phyloP scores from a whole-genome alignment of 352 stramenopile species.

The Peronospora destructor region DNA sequence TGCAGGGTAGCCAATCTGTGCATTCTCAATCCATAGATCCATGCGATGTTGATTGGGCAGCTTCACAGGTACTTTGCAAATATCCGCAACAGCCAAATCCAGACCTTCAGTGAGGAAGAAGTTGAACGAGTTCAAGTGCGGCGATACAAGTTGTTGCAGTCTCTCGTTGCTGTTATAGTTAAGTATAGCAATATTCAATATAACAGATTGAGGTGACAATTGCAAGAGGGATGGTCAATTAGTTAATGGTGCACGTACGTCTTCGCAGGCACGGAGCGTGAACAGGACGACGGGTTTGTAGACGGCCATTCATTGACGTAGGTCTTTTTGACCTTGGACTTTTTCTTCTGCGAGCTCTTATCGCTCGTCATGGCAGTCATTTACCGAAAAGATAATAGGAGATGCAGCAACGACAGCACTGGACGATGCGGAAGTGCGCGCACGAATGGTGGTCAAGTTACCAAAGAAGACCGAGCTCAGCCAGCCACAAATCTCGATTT shows the following conservation, averaged over 20 bases:
- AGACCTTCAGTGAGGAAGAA: constrained; percentile 96
- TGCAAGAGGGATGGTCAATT: constrained; percentile 16
- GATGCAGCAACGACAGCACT: constrained; percentile 1
- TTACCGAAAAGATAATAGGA: background rate
- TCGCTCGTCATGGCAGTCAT: constrained; percentile 32
- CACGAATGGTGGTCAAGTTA: constrained; percentile 23
- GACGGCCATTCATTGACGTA: constrained; percentile 60
- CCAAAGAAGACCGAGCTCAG: constrained; percentile 26
- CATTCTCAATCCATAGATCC: constrained; percentile 90
- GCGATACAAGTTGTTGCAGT: constrained; percentile 87
- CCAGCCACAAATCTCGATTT: constrained; percentile 31
- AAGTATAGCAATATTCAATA: constrained; percentile 12
- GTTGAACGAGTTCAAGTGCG: constrained; percentile 98
- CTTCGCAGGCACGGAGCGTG: constrained; percentile 61
- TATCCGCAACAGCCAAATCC: constrained; percentile 86
- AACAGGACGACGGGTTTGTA: constrained; percentile 74
- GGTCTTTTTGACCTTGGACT: constrained; percentile 34
- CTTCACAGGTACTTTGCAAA: constrained; percentile 87
- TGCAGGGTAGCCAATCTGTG: constrained; percentile 89
- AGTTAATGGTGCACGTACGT: constrained; percentile 35
- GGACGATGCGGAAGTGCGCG: constrained; percentile 24
- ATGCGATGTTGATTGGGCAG: constrained; percentile 82
- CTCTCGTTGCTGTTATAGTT: constrained; percentile 57
- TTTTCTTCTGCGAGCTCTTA: constrained; percentile 44
- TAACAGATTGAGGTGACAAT: background rate